Conservation (phyloP, 805 yeast species). For the Pichia nanzhaoensis region DNA sequence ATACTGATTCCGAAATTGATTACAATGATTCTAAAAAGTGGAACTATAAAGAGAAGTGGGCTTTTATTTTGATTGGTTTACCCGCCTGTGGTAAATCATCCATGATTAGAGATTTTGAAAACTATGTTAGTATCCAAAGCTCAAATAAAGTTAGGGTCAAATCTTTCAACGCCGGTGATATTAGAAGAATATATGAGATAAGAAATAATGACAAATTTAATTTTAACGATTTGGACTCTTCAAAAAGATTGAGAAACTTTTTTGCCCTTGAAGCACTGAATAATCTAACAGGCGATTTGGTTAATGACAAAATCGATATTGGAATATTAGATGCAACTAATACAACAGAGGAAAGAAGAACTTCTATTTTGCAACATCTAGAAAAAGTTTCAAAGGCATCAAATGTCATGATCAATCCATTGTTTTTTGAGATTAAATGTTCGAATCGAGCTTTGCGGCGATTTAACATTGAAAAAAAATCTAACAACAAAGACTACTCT, state of each 20-base stretch:
- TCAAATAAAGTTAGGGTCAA: constrained; percentile 18
- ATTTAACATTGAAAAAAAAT: constrained; percentile 59
- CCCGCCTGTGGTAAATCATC: constrained; percentile 92
- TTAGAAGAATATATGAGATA: constrained; percentile 35
- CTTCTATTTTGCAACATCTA: constrained; percentile 45
- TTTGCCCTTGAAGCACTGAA: constrained; percentile 95
- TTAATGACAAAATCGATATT: constrained; percentile 76
- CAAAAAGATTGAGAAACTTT: constrained; percentile 64
- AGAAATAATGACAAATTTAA: constrained; percentile 19
- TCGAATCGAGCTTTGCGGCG: constrained; percentile 43
- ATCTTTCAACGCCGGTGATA: constrained; percentile 47
- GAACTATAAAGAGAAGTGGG: constrained; percentile 23
- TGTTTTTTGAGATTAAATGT: constrained; percentile 56
- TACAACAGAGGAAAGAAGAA: constrained; percentile 56
- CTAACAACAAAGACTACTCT: constrained; percentile 54
- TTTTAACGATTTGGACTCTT: constrained; percentile 31
- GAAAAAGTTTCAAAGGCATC: constrained; percentile 44
- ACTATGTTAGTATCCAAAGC: constrained; percentile 18
- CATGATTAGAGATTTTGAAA: constrained; percentile 24
- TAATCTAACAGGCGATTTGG: constrained; percentile 63
- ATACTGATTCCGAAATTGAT: not conserved
- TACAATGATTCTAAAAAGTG: constrained; percentile 6
- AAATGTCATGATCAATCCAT: constrained; percentile 36
- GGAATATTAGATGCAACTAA: constrained; percentile 78
- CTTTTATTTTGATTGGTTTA: constrained; percentile 56